phyloP scores from a whole-genome alignment of 1,284 basidiomycete genomes.

The Phenoliferia sp. region DNA sequence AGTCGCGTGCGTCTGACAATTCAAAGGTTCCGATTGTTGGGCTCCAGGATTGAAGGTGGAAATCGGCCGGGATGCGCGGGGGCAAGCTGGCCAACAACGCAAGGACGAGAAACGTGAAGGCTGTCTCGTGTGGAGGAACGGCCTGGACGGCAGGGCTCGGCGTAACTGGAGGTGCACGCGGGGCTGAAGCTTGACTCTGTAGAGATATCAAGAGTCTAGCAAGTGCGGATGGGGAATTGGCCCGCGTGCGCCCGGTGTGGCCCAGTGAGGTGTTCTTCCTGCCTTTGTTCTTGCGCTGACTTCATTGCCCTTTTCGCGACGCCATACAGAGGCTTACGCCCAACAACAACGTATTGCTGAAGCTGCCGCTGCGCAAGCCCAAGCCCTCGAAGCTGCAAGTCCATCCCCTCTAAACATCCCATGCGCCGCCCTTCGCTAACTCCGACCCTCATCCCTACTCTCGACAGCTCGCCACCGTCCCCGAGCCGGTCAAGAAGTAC shows the following conservation, averaged over 20 bases:
- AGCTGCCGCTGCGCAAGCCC: constrained; percentile 25
- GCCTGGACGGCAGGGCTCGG: too few relatives aligned
- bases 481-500: constrained; percentile 33
- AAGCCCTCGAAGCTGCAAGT: constrained; percentile 20
- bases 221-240: too few relatives aligned
- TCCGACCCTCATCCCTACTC: neutral
- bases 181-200: too few relatives aligned
- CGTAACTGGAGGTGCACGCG: neutral
- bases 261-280: neutral
- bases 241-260: too few relatives aligned
- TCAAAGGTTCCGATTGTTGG: neutral
- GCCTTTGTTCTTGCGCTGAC: neutral
- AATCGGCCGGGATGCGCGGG: neutral
- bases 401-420: too few relatives aligned
- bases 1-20: constrained; percentile 11
- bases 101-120: too few relatives aligned
- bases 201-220: too few relatives aligned
- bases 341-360: constrained; percentile 34
- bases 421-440: too few relatives aligned
- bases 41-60: too few relatives aligned
- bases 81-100: neutral
- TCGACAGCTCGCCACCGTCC: constrained; percentile 25
- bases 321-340: constrained; percentile 23
- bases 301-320: neutral
- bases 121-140: too few relatives aligned